These are phyloP conservation scores for Adansonia rubrostipa DNA, from an alignment of 441 rosid genomes.

Conservation along the genomic window DNA sequence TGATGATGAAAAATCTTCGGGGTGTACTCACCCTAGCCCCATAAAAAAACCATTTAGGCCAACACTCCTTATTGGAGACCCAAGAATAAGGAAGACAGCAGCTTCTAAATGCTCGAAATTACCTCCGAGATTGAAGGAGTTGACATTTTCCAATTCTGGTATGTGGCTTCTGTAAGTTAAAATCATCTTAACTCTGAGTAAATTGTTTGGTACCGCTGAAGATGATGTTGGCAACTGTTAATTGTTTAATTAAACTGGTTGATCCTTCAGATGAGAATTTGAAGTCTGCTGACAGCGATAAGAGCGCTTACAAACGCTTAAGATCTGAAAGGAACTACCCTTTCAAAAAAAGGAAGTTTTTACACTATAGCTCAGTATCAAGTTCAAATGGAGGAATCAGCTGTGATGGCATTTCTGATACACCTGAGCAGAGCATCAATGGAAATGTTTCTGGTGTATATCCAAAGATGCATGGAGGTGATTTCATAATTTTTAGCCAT, in stretches of 20 bases:
- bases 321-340: constrained; percentile 81
- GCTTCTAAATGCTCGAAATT: constrained; percentile 87
- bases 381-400: constrained; percentile 61
- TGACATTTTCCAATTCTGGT: constrained; percentile 47
- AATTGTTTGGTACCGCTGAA: constrained; percentile 18
- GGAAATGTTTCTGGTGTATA: constrained; percentile 46
- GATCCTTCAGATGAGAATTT: constrained; percentile 52
- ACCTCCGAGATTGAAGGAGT: constrained; percentile 56
- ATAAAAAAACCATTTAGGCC: constrained; percentile 57
- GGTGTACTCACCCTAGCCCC: constrained; percentile 74
- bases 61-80: constrained; percentile 73
- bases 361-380: constrained; percentile 51
- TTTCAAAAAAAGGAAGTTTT: constrained; percentile 74
- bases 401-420: constrained; percentile 38
- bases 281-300: constrained; percentile 52
- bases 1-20: constrained; percentile 95
- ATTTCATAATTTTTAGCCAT: constrained; percentile 6
- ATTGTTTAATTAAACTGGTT: constrained; percentile 23
- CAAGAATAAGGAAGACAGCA: constrained; percentile 90
- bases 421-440: constrained; percentile 39
- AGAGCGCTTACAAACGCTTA: constrained; percentile 55
- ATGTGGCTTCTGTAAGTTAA: constrained; percentile 29
- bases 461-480: constrained; percentile 47
- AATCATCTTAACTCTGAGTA: background rate
- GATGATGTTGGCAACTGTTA: constrained; percentile 6